Evolutionary conservation across 768 basidiomycete species (phyloP).

Genomic region (Leccinum imitatum): DNA sequence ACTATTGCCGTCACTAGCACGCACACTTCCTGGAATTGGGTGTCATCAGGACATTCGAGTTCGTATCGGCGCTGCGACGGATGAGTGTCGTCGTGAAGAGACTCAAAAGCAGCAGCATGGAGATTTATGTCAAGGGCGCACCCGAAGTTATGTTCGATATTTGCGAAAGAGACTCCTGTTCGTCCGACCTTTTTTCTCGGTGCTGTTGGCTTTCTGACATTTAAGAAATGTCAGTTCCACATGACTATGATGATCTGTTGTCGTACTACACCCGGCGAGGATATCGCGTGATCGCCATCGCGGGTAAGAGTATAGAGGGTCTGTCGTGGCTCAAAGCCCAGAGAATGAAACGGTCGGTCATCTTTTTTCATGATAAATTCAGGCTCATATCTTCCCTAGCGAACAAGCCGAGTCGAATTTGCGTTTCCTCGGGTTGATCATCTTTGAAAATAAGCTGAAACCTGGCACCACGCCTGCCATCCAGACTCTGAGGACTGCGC

Average conservation of each 20-base stretch:
- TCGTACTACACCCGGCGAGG: constrained; percentile 97
- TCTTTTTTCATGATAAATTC: background rate
- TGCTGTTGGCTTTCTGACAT: constrained; percentile 12
- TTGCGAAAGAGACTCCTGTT: constrained; percentile 89
- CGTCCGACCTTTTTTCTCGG: constrained; percentile 33
- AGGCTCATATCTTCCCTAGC: constrained; percentile 40
- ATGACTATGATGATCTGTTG: constrained; percentile 93
- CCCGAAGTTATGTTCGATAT: constrained; percentile 98
- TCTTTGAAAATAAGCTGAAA: constrained; percentile 98
- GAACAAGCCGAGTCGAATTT: constrained; percentile 93
- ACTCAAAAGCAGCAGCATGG: constrained; percentile 92
- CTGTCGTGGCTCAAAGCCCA: constrained; percentile 98
- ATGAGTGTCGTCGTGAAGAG: constrained; percentile 99
- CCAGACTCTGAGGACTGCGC: constrained; percentile 81
- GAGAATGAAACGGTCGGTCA: constrained; percentile 81
- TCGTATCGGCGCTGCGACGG: constrained; percentile 86
- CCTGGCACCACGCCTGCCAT: constrained; percentile 89
- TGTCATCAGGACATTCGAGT: constrained; percentile 95
- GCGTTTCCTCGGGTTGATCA: constrained; percentile 90
- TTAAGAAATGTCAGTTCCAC: constrained; percentile 62
- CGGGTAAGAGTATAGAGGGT: constrained; percentile 92
- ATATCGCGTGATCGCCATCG: constrained; percentile 96
- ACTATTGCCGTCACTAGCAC: constrained; percentile 50
- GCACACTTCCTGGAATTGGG: constrained; percentile 97
- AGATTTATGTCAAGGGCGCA: constrained; percentile 98